Base-by-base conservation (phyloP, 2,329 filamentous ascomycete species). In the Cytospora piceicola region DNA sequence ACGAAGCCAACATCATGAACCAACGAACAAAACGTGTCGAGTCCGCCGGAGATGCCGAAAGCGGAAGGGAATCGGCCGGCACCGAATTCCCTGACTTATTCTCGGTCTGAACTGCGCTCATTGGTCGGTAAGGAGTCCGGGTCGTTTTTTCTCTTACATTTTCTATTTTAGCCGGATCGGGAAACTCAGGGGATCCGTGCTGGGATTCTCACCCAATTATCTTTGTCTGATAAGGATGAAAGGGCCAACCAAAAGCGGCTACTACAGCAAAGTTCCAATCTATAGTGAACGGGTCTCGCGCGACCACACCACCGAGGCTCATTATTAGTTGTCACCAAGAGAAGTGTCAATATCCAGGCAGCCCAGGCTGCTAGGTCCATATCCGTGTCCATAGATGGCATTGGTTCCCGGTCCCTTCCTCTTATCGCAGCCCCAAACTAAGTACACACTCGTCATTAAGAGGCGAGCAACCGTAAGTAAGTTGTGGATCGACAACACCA, bases 101-200 rank as follows among this genome's bases (percentile, higher is more conserved):
- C 27, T 15, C 9, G 17, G 1, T 20, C 17, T 22, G 30, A 57
- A 29, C 27, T 29, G 27, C 27, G 27, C 27, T 29, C 27, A 29
- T 32, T 36, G 54, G 54, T 27, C 30, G n/a, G n/a, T 22, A 24
- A 22, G 1, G 6, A 22, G 8, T 22, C 3, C n/a, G 42, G 42
- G 42, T 8, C 42, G n/a, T 49, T 46, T 46, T 39, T n/a, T 42
- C 39, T 42, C n/a, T 1, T 34, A 46, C 20, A 46, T 49, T 49
- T 49, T 49, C 42, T n/a, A 51, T 53, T 34, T 63, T 51, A 51
- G 42, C 61, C 61, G n/a, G 39, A 63, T 52, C n/a, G 27, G 49
- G 52, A 17, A 9, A 46, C 17, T 17, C 9, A 51, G 22, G 53
- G 29, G 39, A 55, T 6, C 39, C 60, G 34, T 49, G 17, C 29